Evolutionary conservation across 2,329 filamentous ascomycete species (phyloP).

Genomic region (Talaromyces piceae): DNA sequence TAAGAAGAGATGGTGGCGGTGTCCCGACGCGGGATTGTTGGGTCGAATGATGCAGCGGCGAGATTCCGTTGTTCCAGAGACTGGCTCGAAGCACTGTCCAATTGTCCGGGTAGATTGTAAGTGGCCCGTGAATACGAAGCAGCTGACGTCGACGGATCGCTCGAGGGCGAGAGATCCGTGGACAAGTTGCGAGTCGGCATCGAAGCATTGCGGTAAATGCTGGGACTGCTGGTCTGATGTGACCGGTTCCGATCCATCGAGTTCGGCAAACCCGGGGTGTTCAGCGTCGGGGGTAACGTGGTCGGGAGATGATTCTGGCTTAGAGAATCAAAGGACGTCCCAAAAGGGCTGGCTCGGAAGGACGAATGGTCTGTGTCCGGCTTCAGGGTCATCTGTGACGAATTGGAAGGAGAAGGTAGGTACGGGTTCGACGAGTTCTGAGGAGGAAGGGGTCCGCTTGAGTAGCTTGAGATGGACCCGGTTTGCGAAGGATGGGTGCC

Average conservation of each 20-base stretch:
- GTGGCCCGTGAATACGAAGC: conserved; percentile 31
- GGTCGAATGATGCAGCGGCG: conserved; percentile 21
- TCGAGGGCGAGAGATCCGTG: conserved; percentile 29
- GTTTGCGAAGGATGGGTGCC: conserved; percentile 28
- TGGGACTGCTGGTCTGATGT: conserved; percentile 28
- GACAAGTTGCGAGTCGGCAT: conserved; percentile 32
- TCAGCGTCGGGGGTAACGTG: conserved; percentile 26
- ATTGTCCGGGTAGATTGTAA: conserved; percentile 27
- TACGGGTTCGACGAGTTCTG: conserved; percentile 32
- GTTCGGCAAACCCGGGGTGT: conserved; percentile 21
- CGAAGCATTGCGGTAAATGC: conserved; percentile 34
- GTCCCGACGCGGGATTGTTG: conserved; percentile 28
- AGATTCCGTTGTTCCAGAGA: conserved; percentile 27
- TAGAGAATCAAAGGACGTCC: conserved; percentile 28
- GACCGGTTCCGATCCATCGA: conserved; percentile 32
- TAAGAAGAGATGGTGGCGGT: conserved; percentile 26
- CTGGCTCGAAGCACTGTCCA: conserved; percentile 23
- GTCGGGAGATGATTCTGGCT: conserved; percentile 26
- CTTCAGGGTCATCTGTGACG: conserved; percentile 25
- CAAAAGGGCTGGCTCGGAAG: conserved; percentile 28
- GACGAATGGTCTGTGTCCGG: conserved; percentile 29
- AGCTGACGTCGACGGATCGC: conserved; percentile 31
- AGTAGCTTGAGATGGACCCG: conserved; percentile 26
- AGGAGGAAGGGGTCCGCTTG: conserved; percentile 25
- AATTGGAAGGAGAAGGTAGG: conserved; percentile 24